Conservation (phyloP, 2,329 filamentous ascomycete genomes). For the Fusarium guadeloupense region DNA sequence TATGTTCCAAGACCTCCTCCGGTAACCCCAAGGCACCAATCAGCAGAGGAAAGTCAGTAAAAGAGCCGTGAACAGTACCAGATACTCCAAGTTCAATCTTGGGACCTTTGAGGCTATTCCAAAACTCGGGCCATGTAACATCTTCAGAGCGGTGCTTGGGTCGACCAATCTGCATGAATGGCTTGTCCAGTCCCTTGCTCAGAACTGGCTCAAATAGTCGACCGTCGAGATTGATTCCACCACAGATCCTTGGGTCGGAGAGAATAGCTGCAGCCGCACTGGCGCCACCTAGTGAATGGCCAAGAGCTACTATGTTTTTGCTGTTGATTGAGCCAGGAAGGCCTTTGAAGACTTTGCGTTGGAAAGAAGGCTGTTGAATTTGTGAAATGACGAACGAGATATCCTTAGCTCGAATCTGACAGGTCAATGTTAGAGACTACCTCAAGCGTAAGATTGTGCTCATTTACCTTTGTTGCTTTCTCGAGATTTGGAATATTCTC, state of each 20-base stretch:
- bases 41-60: constrained; percentile 46
- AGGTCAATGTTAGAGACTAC: background rate
- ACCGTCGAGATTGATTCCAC: constrained; percentile 55
- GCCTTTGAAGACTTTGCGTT: constrained; percentile 22
- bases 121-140: constrained; percentile 46
- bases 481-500: constrained; percentile 16
- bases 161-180: constrained; percentile 47
- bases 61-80: constrained; percentile 45
- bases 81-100: constrained; percentile 40
- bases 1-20: background rate
- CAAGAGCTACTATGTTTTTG: constrained; percentile 47
- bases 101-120: constrained; percentile 37
- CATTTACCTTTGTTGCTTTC: constrained; percentile 32
- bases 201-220: constrained; percentile 45
- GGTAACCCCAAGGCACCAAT: constrained; percentile 39
- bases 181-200: constrained; percentile 40
- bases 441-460: rapidly evolving
- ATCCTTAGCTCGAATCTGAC: constrained; percentile 49
- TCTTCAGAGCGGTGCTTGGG: constrained; percentile 45
- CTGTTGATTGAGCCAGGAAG: constrained; percentile 42
- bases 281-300: constrained; percentile 53
- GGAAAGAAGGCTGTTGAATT: constrained; percentile 36
- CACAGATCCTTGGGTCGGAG: constrained; percentile 46
- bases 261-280: constrained; percentile 47
- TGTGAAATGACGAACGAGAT: constrained; percentile 50